These are phyloP conservation scores for Aurantiochytrium sp. DNA, from an alignment of 108 stramenopile species.

Conservation along the genomic window DNA sequence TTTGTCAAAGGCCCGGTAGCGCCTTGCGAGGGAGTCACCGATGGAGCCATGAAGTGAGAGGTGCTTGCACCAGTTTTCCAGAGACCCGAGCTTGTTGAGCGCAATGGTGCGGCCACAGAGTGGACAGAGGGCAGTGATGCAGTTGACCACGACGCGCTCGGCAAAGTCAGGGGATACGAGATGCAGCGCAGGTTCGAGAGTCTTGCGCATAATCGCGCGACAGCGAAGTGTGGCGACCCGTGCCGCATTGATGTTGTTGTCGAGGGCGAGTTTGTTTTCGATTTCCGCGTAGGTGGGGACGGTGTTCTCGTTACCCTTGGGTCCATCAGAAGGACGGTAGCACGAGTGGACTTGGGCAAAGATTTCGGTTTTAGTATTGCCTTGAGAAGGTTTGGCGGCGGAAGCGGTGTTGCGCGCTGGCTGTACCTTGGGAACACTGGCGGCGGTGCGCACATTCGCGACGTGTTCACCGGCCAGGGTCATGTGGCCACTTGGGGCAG, in stretches of 20 bases:
- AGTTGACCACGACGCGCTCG: neutral
- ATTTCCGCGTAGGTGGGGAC: neutral
- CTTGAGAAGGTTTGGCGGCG: neutral
- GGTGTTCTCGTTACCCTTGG: neutral
- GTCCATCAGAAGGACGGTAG: neutral
- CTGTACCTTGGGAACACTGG: neutral
- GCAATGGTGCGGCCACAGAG: conserved; percentile 1
- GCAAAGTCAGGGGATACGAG: neutral
- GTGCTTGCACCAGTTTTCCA: conserved; percentile 13
- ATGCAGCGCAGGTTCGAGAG: neutral
- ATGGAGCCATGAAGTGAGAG: neutral
- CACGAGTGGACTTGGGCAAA: neutral
- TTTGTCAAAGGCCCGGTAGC: neutral
- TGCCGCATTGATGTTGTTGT: neutral
- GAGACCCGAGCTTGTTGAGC: neutral
- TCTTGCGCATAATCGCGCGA: neutral
- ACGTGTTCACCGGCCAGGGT: too few species aligned
- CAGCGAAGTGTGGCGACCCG: neutral
- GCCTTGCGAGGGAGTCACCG: neutral
- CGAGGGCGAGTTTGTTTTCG: neutral
- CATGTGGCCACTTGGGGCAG: too few species aligned
- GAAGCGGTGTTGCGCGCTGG: neutral
- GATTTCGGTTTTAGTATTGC: neutral
- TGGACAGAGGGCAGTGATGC: neutral
- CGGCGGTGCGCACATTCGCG: too few species aligned